Evolutionary conservation across 2,329 filamentous ascomycete genomes (phyloP), one percentile per base, ranked within the genome.

Genomic region (Neofusicoccum parvum): DNA sequence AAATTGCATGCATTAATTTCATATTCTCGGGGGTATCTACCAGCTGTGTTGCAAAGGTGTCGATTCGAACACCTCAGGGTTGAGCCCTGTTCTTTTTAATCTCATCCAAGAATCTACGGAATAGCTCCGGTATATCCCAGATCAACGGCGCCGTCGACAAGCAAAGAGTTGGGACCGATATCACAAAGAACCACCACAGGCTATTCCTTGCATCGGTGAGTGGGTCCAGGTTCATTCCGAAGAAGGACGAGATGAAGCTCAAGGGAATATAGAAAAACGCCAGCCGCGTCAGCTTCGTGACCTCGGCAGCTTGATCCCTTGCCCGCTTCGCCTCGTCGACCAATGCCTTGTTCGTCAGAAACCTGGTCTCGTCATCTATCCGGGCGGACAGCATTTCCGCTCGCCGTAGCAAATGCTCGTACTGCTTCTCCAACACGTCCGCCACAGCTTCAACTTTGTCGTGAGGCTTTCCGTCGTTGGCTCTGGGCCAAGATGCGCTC

Each of bases 181-280:
- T 36, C 6, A 51, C 65, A 20, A 66, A 66, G n/a, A 48, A 66
- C n/a, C 64, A 50, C 48, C 60, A 59, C n/a, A 66, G 39, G 11
- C 51, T 39, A 32, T 60, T 50, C 14, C 7, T n/a, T 2, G 45
- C 34, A 56, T 39, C 23, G 27, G 45, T 39, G 11, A 64, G 34
- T 3, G 59, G 48, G 27, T 43, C 17, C 49, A 58, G 14, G 36
- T 63, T 49, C 59, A 63, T 63, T 27, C 59, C 59, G 49, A 69
- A 72, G 68, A 71, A 43, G n/a, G 64, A 66, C 5, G 66, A 62
- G 5, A 62, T 69, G 46, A 73, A 73, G 39, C 67, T 71, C 17
- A 73, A 62, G 37, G 72, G 72, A 41, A 75, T 70, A 62, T 68
- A 74, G 64, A 75, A 62, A 41, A 72, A 69, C 10, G 73, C 73